phyloP scores from a whole-genome alignment of 1,284 basidiomycete species.

The Leccinum holopus region DNA sequence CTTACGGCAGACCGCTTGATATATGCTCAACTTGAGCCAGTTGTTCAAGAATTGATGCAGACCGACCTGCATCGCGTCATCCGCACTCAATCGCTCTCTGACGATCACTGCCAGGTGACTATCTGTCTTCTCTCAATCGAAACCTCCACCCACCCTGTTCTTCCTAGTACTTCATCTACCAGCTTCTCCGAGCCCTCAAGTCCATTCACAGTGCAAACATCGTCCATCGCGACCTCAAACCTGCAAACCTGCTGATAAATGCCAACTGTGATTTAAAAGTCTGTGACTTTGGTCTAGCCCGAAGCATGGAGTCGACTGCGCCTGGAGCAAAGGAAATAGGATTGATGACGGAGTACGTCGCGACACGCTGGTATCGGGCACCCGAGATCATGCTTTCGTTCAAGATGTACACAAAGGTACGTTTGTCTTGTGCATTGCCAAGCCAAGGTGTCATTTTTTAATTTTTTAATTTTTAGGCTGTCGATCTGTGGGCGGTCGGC shows the following conservation, averaged over 20 bases:
- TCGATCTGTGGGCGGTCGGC: constrained; percentile 86
- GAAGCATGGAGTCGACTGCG: constrained; percentile 64
- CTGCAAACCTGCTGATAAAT: constrained; percentile 78
- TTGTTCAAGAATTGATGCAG: constrained; percentile 91
- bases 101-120: constrained; percentile 82
- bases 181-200: constrained; percentile 80
- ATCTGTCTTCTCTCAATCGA: constrained; percentile 10
- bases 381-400: constrained; percentile 91
- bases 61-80: constrained; percentile 90
- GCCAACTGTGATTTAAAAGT: constrained; percentile 86
- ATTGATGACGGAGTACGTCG: constrained; percentile 83
- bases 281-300: constrained; percentile 83
- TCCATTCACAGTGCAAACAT: constrained; percentile 81
- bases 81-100: constrained; percentile 82
- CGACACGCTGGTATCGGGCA: constrained; percentile 82
- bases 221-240: constrained; percentile 81
- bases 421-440: constrained; percentile 8
- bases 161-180: constrained; percentile 63
- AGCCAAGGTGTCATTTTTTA: background rate
- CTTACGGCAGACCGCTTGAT: background rate
- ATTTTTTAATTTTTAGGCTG: constrained; percentile 45
- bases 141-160: constrained; percentile 9
- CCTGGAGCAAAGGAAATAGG: constrained; percentile 66
- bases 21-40: constrained; percentile 34
- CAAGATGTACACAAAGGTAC: constrained; percentile 76